Percentiles rank a stretch among this genome's conserved stretches.
Evolutionary conservation across 129 eudicot genomes (phyloP).

Genomic region (Lactuca sativa): DNA sequence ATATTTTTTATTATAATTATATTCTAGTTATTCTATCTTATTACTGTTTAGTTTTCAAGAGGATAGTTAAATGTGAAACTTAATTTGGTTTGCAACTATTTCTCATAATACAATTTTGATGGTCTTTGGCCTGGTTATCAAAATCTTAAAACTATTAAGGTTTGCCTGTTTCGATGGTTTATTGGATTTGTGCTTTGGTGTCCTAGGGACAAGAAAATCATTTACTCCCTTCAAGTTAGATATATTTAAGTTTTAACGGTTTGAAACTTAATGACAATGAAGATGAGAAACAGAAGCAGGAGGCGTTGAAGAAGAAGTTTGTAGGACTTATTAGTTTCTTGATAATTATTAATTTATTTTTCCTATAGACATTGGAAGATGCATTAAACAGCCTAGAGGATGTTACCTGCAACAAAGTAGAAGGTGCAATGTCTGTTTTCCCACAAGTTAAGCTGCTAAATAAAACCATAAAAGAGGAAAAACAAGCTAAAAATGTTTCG

Average conservation of each 20-base stretch:
- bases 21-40: not conserved
- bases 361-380: too few relatives aligned
- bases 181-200: too few relatives aligned
- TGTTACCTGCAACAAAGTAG: slow-evolving; percentile 85
- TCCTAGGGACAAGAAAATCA: too few relatives aligned
- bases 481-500: slow-evolving; percentile 61
- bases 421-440: slow-evolving; percentile 97
- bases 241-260: too few relatives aligned
- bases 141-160: too few relatives aligned
- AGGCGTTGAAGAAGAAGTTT: too few relatives aligned
- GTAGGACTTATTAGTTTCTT: too few relatives aligned
- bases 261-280: too few relatives aligned
- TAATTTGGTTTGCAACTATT: not conserved
- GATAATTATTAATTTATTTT: too few relatives aligned
- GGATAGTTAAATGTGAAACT: not conserved
- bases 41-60: not conserved
- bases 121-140: not conserved
- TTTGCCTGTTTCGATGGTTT: too few relatives aligned
- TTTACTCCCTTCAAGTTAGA: too few relatives aligned
- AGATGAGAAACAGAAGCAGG: too few relatives aligned
- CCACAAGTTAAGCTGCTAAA: slow-evolving; percentile 75
- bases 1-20: slow-evolving; percentile 15
- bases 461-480: slow-evolving; percentile 87
- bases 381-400: slow-evolving; percentile 87
- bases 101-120: slow-evolving; percentile 16